These are phyloP conservation scores for Diplocarpon rosae DNA, from an alignment of 2,329 filamentous ascomycete species.

Conservation along the genomic window DNA sequence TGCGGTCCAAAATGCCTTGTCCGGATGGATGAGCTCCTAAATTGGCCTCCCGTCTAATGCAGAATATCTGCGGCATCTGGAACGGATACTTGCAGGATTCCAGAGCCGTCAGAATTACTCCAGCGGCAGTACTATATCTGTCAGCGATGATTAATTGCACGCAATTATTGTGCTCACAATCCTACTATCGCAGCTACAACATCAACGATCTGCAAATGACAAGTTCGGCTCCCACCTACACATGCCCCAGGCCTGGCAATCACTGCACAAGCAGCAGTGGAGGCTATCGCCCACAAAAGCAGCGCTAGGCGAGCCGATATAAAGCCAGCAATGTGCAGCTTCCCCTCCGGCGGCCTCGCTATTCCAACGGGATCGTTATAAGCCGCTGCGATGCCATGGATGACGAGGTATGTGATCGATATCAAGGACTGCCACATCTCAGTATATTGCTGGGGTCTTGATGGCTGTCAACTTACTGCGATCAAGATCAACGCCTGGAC, in stretches of 20 bases:
- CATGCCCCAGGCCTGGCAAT: slow-evolving; percentile 13
- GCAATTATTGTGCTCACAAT: slow-evolving; percentile 12
- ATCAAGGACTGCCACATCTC: slow-evolving; percentile 12
- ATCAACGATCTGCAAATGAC: slow-evolving; percentile 13
- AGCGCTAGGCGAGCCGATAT: slow-evolving; percentile 18
- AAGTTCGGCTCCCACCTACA: slow-evolving; percentile 5
- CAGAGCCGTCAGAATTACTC: slow-evolving; percentile 19
- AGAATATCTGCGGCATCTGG: slow-evolving; percentile 8
- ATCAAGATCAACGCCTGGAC: slow-evolving; percentile 12
- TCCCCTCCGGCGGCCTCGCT: slow-evolving; percentile 14
- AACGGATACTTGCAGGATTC: slow-evolving; percentile 22
- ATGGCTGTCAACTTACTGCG: slow-evolving; percentile 12
- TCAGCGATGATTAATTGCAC: background rate
- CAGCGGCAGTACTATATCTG: slow-evolving; percentile 14
- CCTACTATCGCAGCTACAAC: slow-evolving; percentile 14
- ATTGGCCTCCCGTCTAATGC: slow-evolving; percentile 7
- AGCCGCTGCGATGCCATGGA: slow-evolving; percentile 14
- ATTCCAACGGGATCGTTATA: slow-evolving; percentile 15
- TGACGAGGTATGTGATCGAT: slow-evolving; percentile 16
- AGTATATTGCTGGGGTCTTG: background rate
- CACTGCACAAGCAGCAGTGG: slow-evolving; percentile 14
- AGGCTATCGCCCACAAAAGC: slow-evolving; percentile 15
- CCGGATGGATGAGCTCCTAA: slow-evolving; percentile 10
- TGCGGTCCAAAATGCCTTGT: slow-evolving; percentile 16
- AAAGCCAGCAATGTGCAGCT: slow-evolving; percentile 18